These are phyloP conservation scores for Fusarium agapanthi DNA, from an alignment of 2,329 filamentous ascomycete genomes.

Conservation along the genomic window DNA sequence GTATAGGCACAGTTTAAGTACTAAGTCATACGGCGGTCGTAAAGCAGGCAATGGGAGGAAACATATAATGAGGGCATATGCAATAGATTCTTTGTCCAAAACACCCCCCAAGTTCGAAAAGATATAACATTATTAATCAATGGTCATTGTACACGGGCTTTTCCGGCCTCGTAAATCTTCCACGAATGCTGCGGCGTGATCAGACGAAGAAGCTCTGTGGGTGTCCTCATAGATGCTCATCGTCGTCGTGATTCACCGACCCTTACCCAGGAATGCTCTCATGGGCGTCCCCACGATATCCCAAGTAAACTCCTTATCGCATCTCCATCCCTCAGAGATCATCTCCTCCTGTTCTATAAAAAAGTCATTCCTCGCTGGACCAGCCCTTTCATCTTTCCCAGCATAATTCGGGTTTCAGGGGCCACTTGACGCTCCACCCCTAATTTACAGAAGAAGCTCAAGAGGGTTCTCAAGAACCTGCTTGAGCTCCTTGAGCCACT, in stretches of 20 bases:
- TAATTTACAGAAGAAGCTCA: slow-evolving; percentile 83
- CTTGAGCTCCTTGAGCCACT: slow-evolving; percentile 98
- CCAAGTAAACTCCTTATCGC: slow-evolving; percentile 21
- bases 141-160: slow-evolving; percentile 54
- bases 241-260: slow-evolving; percentile 4
- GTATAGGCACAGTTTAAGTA: background rate
- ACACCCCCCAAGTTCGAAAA: slow-evolving; percentile 40
- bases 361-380: slow-evolving; percentile 33
- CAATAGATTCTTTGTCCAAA: slow-evolving; percentile 40
- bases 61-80: slow-evolving; percentile 31
- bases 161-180: slow-evolving; percentile 43
- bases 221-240: slow-evolving; percentile 19
- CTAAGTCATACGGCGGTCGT: background rate
- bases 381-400: slow-evolving; percentile 2
- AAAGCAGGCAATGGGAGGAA: background rate
- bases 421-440: background rate
- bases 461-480: slow-evolving; percentile 97
- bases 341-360: slow-evolving; percentile 36
- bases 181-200: slow-evolving; percentile 18
- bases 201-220: slow-evolving; percentile 19
- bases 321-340: slow-evolving; percentile 23
- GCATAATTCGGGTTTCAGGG: background rate
- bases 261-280: slow-evolving; percentile 18
- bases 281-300: slow-evolving; percentile 6
- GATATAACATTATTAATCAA: slow-evolving; percentile 54